Percentiles rank a stretch among this genome's conserved stretches.
Evolutionary conservation across 1,284 basidiomycete species (phyloP).

Genomic region (Pascua sp.): DNA sequence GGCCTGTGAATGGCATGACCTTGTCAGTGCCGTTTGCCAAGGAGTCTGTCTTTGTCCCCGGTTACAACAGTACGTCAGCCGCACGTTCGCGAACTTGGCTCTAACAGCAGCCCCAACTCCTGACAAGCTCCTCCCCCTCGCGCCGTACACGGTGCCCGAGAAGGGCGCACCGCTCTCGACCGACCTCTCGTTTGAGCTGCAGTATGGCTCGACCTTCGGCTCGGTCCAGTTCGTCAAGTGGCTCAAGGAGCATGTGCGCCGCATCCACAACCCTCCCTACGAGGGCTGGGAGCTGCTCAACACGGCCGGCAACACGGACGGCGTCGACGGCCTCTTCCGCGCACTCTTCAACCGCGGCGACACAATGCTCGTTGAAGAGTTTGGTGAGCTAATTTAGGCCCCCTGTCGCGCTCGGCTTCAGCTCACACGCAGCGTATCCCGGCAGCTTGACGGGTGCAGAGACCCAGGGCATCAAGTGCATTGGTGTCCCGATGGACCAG

Average conservation of each 20-base stretch:
- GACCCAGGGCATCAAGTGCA: constrained; percentile 56
- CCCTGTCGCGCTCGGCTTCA: not conserved
- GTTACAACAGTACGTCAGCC: constrained; percentile 27
- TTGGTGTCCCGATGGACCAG: constrained; percentile 64
- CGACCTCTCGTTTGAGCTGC: constrained; percentile 33
- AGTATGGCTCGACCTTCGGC: constrained; percentile 35
- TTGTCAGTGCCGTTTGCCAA: constrained; percentile 34
- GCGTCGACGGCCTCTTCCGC: constrained; percentile 33
- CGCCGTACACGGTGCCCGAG: constrained; percentile 18
- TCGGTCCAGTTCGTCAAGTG: constrained; percentile 30
- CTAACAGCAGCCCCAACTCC: constrained; percentile 18
- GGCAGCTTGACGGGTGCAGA: constrained; percentile 52
- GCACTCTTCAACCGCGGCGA: constrained; percentile 33
- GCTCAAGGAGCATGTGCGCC: constrained; percentile 31
- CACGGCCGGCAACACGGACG: constrained; percentile 42
- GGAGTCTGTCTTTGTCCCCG: constrained; percentile 37
- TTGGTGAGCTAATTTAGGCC: constrained; percentile 24
- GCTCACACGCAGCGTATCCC: constrained; percentile 53
- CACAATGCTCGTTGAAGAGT: constrained; percentile 40
- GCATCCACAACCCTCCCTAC: constrained; percentile 31
- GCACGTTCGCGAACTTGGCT: not conserved
- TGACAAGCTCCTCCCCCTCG: constrained; percentile 26
- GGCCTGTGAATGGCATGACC: constrained; percentile 41
- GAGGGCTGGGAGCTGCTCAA: constrained; percentile 30
- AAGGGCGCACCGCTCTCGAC: constrained; percentile 27